Percentiles rank a stretch among this genome's conserved stretches.
Evolutionary conservation across 495 filamentous ascomycete species (phyloP).

Genomic region (Pseudomonodictys pantanalensis): DNA sequence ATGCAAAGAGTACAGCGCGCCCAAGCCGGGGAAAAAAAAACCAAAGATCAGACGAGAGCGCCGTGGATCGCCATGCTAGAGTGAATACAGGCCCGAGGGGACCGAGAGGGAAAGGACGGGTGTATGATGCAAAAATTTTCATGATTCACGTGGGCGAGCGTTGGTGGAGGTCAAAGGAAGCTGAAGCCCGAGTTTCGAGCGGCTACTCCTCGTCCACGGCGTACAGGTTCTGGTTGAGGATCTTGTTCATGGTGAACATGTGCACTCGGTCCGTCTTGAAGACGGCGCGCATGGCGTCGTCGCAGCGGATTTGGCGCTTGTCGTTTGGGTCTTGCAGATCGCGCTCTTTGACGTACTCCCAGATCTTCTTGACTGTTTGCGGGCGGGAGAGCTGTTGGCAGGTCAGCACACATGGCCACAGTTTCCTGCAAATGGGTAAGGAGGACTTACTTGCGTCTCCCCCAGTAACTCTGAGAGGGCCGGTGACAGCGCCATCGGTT

Average conservation of each 20-base stretch:
- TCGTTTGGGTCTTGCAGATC: slow-evolving; percentile 88
- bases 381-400: slow-evolving; percentile 73
- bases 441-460: slow-evolving; percentile 45
- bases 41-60: neutral
- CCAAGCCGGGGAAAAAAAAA: neutral
- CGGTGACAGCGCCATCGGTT: slow-evolving; percentile 63
- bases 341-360: slow-evolving; percentile 85
- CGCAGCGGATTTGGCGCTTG: slow-evolving; percentile 86
- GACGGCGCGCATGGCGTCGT: slow-evolving; percentile 81
- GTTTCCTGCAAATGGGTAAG: neutral
- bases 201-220: slow-evolving; percentile 60
- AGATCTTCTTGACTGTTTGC: slow-evolving; percentile 91
- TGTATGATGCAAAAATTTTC: too few species aligned
- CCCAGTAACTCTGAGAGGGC: slow-evolving; percentile 61
- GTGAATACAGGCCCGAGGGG: too few species aligned
- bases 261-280: slow-evolving; percentile 89
- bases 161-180: too few species aligned
- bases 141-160: too few species aligned
- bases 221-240: slow-evolving; percentile 66
- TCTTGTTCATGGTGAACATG: slow-evolving; percentile 98
- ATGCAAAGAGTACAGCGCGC: too few species aligned
- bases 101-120: too few species aligned
- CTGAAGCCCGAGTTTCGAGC: too few species aligned
- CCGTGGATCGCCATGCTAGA: slow-evolving; percentile 23
- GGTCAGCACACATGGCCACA: neutral